These are phyloP conservation scores for Candida jianshihensis DNA, from an alignment of 805 yeast species.

Conservation along the genomic window DNA sequence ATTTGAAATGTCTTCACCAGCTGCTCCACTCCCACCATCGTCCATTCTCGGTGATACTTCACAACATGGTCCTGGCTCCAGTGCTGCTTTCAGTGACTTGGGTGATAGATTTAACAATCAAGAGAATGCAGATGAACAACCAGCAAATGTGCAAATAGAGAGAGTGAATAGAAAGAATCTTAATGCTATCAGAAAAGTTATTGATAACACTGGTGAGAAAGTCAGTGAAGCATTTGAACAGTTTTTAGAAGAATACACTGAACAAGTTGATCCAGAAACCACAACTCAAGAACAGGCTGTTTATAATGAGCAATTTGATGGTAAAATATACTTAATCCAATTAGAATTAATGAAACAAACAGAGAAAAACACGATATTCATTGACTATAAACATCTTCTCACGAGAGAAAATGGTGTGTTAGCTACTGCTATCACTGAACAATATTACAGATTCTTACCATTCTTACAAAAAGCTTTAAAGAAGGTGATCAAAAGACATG, in stretches of 20 bases:
- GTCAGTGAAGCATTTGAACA: conserved; percentile 87
- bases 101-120: neutral
- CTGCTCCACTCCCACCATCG: conserved; percentile 16
- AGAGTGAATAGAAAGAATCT: conserved; percentile 48
- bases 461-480: conserved; percentile 70
- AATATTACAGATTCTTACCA: conserved; percentile 88
- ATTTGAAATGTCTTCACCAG: conserved; percentile 14
- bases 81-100: conserved; percentile 18
- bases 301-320: conserved; percentile 36
- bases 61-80: conserved; percentile 13
- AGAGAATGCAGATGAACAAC: neutral
- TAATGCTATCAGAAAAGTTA: conserved; percentile 74
- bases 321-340: conserved; percentile 67
- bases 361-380: conserved; percentile 71
- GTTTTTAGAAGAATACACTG: conserved; percentile 63
- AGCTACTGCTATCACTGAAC: conserved; percentile 84
- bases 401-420: conserved; percentile 78
- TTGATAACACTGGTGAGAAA: conserved; percentile 88
- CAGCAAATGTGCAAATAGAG: conserved; percentile 14
- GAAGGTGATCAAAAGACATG: conserved; percentile 63
- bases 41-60: conserved; percentile 11
- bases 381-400: conserved; percentile 76
- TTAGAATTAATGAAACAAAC: conserved; percentile 72
- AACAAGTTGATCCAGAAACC: conserved; percentile 26
- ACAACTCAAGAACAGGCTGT: conserved; percentile 23